phyloP scores from a whole-genome alignment of 306 rosid species.

The Cercis canadensis region DNA sequence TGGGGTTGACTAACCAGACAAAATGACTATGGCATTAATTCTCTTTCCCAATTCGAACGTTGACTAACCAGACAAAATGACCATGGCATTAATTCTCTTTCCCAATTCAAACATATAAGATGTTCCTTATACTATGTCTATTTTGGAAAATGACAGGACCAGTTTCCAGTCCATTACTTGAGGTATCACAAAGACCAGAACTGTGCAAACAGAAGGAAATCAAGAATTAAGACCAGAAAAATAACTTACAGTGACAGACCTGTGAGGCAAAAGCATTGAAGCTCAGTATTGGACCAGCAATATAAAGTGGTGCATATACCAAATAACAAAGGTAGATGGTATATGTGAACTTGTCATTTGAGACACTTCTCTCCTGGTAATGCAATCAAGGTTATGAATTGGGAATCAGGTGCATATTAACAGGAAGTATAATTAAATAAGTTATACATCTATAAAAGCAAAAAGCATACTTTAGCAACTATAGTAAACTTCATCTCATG shows the following conservation, averaged over 20 bases:
- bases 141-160: constrained; percentile 27
- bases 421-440: constrained; percentile 23
- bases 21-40: too few relatives aligned
- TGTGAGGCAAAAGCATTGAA: constrained; percentile 97
- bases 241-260: constrained; percentile 54
- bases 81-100: background rate
- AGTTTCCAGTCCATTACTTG: constrained; percentile 18
- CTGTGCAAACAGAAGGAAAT: constrained; percentile 14
- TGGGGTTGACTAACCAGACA: too few relatives aligned
- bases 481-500: constrained; percentile 23
- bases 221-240: constrained; percentile 29
- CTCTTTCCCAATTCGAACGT: too few relatives aligned
- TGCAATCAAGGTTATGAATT: constrained; percentile 35
- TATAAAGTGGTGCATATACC: constrained; percentile 90
- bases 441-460: constrained; percentile 26
- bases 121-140: constrained; percentile 25
- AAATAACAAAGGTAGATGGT: constrained; percentile 75
- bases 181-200: constrained; percentile 30
- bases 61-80: background rate
- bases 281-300: constrained; percentile 92
- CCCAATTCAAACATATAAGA: constrained; percentile 1
- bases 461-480: constrained; percentile 30
- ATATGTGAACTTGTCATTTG: constrained; percentile 61
- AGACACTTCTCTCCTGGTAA: constrained; percentile 77
- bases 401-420: constrained; percentile 22